These are phyloP conservation scores for Lanmaoa pseudosensibilis DNA, from an alignment of 768 basidiomycete species.

Conservation along the genomic window DNA sequence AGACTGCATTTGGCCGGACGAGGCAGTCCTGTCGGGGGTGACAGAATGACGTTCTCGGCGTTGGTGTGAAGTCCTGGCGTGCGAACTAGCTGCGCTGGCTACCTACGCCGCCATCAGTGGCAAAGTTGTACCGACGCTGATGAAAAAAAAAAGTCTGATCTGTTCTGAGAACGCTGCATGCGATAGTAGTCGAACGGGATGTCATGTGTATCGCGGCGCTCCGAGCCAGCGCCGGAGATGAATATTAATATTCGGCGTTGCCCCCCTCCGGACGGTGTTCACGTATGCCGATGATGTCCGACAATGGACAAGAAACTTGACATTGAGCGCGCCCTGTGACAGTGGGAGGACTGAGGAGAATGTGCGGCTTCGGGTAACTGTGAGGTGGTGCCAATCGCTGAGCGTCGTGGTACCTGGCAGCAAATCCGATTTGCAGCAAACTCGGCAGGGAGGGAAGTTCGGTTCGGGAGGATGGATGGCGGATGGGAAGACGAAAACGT, in stretches of 20 bases:
- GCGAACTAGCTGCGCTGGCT: too few relatives aligned
- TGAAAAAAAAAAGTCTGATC: neutral
- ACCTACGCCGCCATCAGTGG: neutral
- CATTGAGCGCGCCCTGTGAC: neutral
- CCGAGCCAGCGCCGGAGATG: neutral
- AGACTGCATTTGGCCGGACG: too few relatives aligned
- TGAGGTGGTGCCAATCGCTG: neutral
- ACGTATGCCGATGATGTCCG: neutral
- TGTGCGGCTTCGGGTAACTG: too few relatives aligned
- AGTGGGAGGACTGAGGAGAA: too few relatives aligned
- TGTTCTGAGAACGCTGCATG: too few relatives aligned
- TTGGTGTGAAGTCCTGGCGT: neutral
- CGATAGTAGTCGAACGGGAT: too few relatives aligned
- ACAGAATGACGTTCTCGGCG: neutral
- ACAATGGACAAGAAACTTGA: too few relatives aligned
- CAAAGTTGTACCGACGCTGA: neutral
- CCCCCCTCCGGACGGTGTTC: too few relatives aligned
- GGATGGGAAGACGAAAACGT: neutral
- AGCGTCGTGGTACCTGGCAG: neutral
- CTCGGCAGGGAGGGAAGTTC: too few relatives aligned
- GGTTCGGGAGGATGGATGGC: too few relatives aligned
- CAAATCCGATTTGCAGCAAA: neutral
- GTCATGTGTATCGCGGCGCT: too few relatives aligned
- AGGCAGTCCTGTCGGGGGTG: neutral
- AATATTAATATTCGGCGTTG: too few relatives aligned